Conservation (phyloP, 202 grass and related monocot species). For the Carex sylvatica region DNA sequence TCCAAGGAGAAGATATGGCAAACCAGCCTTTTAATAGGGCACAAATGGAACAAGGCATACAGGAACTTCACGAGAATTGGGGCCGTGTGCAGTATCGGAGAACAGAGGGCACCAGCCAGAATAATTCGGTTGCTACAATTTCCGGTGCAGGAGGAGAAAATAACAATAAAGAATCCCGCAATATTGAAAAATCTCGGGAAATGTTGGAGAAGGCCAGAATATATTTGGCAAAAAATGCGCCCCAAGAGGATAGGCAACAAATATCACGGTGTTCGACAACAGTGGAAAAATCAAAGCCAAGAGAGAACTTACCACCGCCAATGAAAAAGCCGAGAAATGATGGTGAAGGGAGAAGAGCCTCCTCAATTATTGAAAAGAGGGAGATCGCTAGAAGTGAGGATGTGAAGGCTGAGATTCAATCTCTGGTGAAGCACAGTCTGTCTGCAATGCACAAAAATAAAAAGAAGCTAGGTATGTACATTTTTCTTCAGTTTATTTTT, state of each 20-base stretch:
- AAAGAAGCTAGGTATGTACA: neutral
- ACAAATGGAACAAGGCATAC: neutral
- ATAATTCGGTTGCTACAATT: neutral
- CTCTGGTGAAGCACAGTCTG: slow-evolving; percentile 6
- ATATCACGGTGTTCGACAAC: neutral
- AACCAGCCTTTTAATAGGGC: neutral
- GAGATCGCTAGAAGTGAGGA: neutral
- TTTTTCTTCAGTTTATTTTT: neutral
- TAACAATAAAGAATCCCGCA: neutral
- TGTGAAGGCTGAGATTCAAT: slow-evolving; percentile 7
- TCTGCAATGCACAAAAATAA: neutral
- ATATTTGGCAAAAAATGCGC: neutral
- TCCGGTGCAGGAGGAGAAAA: neutral
- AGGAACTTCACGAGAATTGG: neutral
- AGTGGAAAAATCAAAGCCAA: neutral
- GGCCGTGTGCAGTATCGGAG: neutral
- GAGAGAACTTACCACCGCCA: neutral
- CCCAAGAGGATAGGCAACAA: neutral
- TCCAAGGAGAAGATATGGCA: neutral
- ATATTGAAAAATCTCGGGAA: neutral
- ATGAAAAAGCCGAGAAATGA: neutral
- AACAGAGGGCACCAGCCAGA: neutral
- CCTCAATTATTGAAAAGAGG: neutral
- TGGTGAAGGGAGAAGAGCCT: neutral
- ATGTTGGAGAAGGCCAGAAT: neutral